Evolutionary conservation across 495 filamentous ascomycete genomes (phyloP), one percentile per base, ranked within the genome.

Genomic region (Podospora australis): DNA sequence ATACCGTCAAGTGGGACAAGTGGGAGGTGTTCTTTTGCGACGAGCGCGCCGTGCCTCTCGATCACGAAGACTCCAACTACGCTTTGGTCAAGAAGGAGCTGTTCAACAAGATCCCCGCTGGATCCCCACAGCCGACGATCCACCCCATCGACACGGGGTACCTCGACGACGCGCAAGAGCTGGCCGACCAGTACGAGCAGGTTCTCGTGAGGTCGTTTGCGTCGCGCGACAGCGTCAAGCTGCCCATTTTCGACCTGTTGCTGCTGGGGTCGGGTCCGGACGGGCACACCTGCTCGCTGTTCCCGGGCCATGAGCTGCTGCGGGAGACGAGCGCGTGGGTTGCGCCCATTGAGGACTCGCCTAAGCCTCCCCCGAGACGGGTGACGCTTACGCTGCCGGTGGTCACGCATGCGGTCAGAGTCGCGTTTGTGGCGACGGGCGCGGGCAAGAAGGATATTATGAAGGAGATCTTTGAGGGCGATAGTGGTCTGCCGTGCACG

Each of bases 1-100:
- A 88, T 45, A 68, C 80, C 42, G 67, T 89, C 46, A 72, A 82
- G 54, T 96, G 91, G 74, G 72, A 74, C 60, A 89, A 86, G 61
- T 98, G 92, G 92, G 85, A 97, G 56, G 86, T 98, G 62, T 98
- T 96, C 78, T 97, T 96, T 69, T 91, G 91, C 53, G 92, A 98
- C 58, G 92, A 98, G 77, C 87, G 92, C 55, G 84, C 84, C 22
- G 94, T 98, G 23, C 88, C 94, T 8, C 83, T 96, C 56, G 81
- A 90, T 63, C 82, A 97, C 68, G 73, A 76, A 38, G 94, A 98
- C 70, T 95, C 89, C 72, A 98, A 97, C 71, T 96, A 96, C 69
- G 79, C 70, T 35, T 79, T 95, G 6, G 65, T 98, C 52, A 90
- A 96, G 71, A 75, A 80, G 21, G 88, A 95, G 63, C 72, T 97